These are phyloP conservation scores for Pulveroboletus ravenelii DNA, from an alignment of 768 basidiomycete species.

Conservation along the genomic window DNA sequence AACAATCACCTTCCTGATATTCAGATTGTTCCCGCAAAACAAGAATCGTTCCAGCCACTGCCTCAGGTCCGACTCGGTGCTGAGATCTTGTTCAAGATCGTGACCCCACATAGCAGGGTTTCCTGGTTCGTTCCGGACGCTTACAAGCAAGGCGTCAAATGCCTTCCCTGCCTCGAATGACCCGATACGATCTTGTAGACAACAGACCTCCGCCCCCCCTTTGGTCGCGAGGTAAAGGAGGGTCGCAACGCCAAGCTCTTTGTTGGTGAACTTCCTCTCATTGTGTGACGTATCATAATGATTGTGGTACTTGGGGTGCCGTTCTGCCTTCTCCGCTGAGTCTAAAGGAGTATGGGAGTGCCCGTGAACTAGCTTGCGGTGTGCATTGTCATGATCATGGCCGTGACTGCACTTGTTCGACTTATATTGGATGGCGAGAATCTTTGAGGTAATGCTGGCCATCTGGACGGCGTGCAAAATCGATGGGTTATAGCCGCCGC, in stretches of 20 bases:
- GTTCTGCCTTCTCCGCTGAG: not conserved
- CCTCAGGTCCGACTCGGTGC: slow-evolving; percentile 37
- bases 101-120: slow-evolving; percentile 55
- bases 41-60: slow-evolving; percentile 75
- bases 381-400: not conserved
- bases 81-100: slow-evolving; percentile 34
- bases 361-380: not conserved
- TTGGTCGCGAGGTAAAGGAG: slow-evolving; percentile 87
- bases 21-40: slow-evolving; percentile 83
- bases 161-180: slow-evolving; percentile 77
- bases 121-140: slow-evolving; percentile 45
- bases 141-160: slow-evolving; percentile 85
- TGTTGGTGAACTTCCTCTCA: slow-evolving; percentile 40
- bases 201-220: slow-evolving; percentile 85
- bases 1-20: slow-evolving; percentile 79
- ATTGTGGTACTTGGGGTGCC: not conserved
- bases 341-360: not conserved
- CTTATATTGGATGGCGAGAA: slow-evolving; percentile 48
- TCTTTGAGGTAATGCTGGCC: slow-evolving; percentile 77
- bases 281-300: slow-evolving; percentile 1
- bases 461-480: slow-evolving; percentile 73
- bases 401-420: slow-evolving; percentile 4
- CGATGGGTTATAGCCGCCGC: slow-evolving; percentile 81
- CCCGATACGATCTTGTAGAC: slow-evolving; percentile 62
- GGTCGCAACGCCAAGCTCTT: slow-evolving; percentile 68